A percentile compares a stretch with the other conserved stretches of the same genome.
Evolutionary conservation across 805 yeast genomes (phyloP).

Genomic region (Metschnikowia lunata): DNA sequence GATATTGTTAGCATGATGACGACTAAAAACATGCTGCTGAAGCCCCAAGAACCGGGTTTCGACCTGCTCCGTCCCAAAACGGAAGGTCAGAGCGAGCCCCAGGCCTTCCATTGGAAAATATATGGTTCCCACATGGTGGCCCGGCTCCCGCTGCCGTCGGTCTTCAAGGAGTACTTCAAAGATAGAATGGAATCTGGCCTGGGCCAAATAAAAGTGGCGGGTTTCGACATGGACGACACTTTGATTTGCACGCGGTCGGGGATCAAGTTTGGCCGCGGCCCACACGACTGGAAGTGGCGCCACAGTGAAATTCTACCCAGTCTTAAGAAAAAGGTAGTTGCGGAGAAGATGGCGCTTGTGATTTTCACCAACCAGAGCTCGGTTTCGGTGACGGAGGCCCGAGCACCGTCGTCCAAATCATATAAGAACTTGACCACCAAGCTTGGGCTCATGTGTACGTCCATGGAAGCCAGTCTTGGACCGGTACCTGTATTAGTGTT

Average conservation of each 20-base stretch:
- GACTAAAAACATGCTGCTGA: neutral
- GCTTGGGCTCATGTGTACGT: slow-evolving; percentile 35
- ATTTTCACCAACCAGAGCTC: slow-evolving; percentile 88
- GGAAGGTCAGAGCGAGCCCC: neutral
- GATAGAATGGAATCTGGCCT: neutral
- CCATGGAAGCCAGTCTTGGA: slow-evolving; percentile 20
- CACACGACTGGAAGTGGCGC: slow-evolving; percentile 71
- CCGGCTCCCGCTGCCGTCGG: slow-evolving; percentile 28
- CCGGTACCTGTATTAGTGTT: slow-evolving; percentile 42
- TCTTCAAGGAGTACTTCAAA: neutral
- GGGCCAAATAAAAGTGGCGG: slow-evolving; percentile 41
- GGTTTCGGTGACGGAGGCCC: slow-evolving; percentile 36
- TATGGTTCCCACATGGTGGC: slow-evolving; percentile 44
- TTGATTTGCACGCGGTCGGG: slow-evolving; percentile 65
- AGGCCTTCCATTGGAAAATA: slow-evolving; percentile 19
- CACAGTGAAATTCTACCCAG: slow-evolving; percentile 17
- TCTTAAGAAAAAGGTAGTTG: slow-evolving; percentile 21
- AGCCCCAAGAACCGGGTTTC: too few species aligned
- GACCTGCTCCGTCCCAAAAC: neutral
- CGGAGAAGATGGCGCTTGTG: slow-evolving; percentile 43
- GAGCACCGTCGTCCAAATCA: slow-evolving; percentile 24
- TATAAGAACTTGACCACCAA: slow-evolving; percentile 39
- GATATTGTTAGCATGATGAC: slow-evolving; percentile 7
- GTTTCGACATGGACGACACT: slow-evolving; percentile 86
- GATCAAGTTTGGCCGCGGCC: slow-evolving; percentile 48